Percentiles rank a stretch among this genome's conserved stretches.
Evolutionary conservation across 2,329 filamentous ascomycete species (phyloP).

Genomic region (Aspergillus sp.): DNA sequence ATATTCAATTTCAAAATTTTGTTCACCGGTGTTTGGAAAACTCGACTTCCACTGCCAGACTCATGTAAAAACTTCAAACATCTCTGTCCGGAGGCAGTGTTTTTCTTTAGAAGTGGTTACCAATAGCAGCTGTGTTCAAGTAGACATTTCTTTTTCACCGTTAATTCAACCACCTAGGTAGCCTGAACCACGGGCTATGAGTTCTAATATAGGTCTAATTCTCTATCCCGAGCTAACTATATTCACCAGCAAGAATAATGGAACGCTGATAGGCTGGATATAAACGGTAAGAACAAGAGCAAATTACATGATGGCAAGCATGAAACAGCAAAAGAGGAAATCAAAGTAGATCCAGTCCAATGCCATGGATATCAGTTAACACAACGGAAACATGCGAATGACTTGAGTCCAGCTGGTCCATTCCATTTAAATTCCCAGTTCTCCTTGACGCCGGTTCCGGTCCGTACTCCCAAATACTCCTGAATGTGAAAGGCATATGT

Average conservation of each 20-base stretch:
- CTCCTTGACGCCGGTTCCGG: not conserved
- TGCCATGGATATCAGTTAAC: not conserved
- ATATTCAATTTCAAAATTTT: not conserved
- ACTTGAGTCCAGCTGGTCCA: not conserved
- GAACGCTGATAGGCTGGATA: not conserved
- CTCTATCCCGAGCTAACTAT: not conserved
- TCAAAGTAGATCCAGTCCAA: not conserved
- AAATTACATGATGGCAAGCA: not conserved
- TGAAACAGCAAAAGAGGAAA: not conserved
- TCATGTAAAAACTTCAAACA: not conserved
- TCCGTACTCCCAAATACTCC: slow-evolving; percentile 1
- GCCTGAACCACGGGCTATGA: not conserved
- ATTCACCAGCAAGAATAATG: not conserved
- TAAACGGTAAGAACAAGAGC: not conserved
- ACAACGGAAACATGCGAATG: not conserved
- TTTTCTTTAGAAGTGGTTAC: no score
- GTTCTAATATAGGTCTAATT: not conserved
- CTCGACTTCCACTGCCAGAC: not conserved
- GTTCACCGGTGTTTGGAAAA: not conserved
- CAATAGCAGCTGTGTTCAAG: no score
- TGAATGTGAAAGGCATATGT: not conserved
- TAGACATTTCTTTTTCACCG: no score
- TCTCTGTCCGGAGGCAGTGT: no score
- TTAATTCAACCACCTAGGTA: not conserved
- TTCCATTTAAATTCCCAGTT: not conserved